phyloP scores from a whole-genome alignment of 306 rosid genomes.

The Sesbania bispinosa region DNA sequence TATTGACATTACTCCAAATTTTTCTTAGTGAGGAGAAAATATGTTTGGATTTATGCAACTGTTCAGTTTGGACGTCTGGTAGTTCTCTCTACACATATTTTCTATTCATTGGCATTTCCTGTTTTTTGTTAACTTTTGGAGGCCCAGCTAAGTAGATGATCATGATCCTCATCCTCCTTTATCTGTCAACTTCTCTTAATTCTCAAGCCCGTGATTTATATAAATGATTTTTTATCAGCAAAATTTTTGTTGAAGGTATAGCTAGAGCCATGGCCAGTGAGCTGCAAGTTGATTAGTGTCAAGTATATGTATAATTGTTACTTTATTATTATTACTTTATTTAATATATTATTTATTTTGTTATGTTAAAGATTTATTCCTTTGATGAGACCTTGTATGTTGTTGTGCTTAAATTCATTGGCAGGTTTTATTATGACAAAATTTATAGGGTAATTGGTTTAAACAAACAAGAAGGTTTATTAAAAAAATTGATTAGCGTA shows the following conservation, averaged over 20 bases:
- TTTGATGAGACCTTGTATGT: no score
- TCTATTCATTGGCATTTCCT: conserved; percentile 40
- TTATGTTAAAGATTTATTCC: no score
- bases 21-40: conserved; percentile 57
- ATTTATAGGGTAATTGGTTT: no score
- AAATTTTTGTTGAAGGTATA: background rate
- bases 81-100: conserved; percentile 53
- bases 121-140: background rate
- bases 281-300: background rate
- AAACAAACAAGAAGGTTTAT: no score
- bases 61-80: conserved; percentile 60
- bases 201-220: no score
- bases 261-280: background rate
- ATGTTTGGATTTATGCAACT: conserved; percentile 72
- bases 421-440: no score
- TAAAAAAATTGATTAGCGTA: no score
- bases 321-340: no score
- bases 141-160: no score
- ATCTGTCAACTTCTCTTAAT: background rate
- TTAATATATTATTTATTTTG: no score
- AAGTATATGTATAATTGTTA: no score
- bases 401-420: no score
- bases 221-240: background rate
- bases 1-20: conserved; percentile 19
- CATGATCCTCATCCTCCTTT: background rate